Evolutionary conservation across 1,139 yeast species (phyloP).

Genomic region (Candida smagusa): DNA sequence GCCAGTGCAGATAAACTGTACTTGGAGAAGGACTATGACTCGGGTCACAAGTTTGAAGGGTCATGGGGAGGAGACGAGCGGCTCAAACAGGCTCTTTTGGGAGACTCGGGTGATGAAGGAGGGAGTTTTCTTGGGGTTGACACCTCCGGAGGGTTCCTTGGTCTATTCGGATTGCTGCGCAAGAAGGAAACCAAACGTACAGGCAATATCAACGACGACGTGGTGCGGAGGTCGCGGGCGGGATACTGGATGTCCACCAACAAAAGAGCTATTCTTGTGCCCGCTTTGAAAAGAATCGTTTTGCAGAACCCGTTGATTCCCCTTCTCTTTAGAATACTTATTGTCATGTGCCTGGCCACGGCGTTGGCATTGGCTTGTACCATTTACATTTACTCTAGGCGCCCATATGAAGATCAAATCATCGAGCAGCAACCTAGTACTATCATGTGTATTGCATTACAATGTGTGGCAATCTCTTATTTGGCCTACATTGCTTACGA

Average conservation of each 20-base stretch:
- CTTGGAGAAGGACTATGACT: slow-evolving; percentile 20
- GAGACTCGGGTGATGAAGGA: slow-evolving; percentile 30
- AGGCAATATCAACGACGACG: slow-evolving; percentile 20
- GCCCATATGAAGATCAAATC: slow-evolving; percentile 33
- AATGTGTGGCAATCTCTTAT: slow-evolving; percentile 73
- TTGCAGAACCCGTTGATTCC: slow-evolving; percentile 81
- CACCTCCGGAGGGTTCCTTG: slow-evolving; percentile 7
- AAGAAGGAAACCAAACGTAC: slow-evolving; percentile 12
- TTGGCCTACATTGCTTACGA: slow-evolving; percentile 81
- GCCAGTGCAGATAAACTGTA: slow-evolving; percentile 29
- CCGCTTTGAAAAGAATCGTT: slow-evolving; percentile 55
- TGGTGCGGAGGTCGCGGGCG: slow-evolving; percentile 51
- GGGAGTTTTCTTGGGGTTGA: slow-evolving; percentile 1
- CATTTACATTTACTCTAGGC: slow-evolving; percentile 50
- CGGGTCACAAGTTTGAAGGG: slow-evolving; percentile 26
- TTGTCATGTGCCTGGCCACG: slow-evolving; percentile 55
- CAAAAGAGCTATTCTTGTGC: slow-evolving; percentile 54
- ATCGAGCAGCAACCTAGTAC: slow-evolving; percentile 83
- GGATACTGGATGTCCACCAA: slow-evolving; percentile 68
- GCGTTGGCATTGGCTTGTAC: slow-evolving; percentile 71
- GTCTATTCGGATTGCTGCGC: slow-evolving; percentile 7
- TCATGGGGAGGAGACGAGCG: slow-evolving; percentile 73
- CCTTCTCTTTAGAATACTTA: slow-evolving; percentile 65
- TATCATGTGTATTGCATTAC: slow-evolving; percentile 86
- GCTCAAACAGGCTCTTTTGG: slow-evolving; percentile 52